Conservation (phyloP, 1,284 basidiomycete genomes). For the Coniophora puteana region DNA sequence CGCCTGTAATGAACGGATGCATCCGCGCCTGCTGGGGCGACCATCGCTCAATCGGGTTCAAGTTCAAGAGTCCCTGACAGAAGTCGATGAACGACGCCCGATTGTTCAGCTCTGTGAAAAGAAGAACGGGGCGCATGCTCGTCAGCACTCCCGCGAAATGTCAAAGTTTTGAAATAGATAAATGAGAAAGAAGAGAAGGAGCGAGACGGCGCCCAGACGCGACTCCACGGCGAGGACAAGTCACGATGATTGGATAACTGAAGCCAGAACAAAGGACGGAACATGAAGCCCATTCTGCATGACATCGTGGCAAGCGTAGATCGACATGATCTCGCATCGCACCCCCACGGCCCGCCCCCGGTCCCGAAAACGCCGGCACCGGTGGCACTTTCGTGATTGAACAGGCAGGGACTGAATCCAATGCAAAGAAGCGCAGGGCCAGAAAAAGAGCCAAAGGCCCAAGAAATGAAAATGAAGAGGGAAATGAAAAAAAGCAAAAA, state of each 20-base stretch:
- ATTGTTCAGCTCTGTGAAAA: constrained; percentile 86
- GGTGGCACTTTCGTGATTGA: too few species aligned
- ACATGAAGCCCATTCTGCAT: too few species aligned
- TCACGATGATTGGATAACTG: not conserved
- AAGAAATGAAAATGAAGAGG: too few species aligned
- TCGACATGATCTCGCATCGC: too few species aligned
- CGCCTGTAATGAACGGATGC: constrained; percentile 98
- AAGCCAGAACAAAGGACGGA: not conserved
- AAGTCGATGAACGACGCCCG: constrained; percentile 97
- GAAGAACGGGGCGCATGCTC: too few species aligned
- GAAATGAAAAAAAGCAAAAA: constrained; percentile 10
- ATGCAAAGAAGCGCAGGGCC: too few species aligned
- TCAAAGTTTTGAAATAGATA: constrained; percentile 30
- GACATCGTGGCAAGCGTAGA: constrained; percentile 1
- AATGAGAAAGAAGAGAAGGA: constrained; percentile 13
- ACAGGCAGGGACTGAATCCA: too few species aligned
- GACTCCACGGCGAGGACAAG: too few species aligned
- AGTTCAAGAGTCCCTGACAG: constrained; percentile 89
- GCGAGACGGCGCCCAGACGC: constrained; percentile 32
- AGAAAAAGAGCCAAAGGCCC: too few species aligned
- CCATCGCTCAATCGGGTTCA: constrained; percentile 96
- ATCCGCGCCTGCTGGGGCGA: constrained; percentile 93
- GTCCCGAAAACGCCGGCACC: too few species aligned
- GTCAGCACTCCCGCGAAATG: too few species aligned
- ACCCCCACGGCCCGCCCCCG: too few species aligned